phyloP scores from a whole-genome alignment of 495 filamentous ascomycete species.

The Talaromyces nanjingensis region DNA sequence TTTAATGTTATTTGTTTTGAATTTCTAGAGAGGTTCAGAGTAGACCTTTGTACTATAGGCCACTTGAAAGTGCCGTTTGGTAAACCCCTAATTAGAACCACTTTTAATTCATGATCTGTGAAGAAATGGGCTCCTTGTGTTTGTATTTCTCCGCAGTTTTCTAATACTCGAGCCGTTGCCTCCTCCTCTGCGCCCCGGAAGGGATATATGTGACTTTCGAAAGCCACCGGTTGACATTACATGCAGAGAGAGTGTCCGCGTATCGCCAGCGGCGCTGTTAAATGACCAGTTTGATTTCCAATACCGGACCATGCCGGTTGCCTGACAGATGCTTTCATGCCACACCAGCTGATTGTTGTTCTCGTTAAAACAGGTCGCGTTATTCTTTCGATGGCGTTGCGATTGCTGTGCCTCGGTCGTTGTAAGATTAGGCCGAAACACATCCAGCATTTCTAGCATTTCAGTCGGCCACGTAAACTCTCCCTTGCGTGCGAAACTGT shows the following conservation, averaged over 20 bases:
- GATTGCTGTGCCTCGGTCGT: conserved; percentile 37
- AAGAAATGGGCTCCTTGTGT: too few relatives aligned
- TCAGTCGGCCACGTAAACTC: too few relatives aligned
- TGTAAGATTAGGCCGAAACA: conserved; percentile 41
- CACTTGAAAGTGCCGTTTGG: background rate
- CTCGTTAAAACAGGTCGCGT: conserved; percentile 38
- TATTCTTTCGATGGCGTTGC: conserved; percentile 38
- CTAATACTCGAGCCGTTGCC: background rate
- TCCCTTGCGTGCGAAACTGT: too few relatives aligned
- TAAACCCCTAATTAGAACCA: too few relatives aligned
- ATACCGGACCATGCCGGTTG: conserved; percentile 21
- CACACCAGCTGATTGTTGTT: conserved; percentile 41
- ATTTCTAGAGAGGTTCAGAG: background rate
- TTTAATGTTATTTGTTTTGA: background rate
- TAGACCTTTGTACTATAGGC: background rate
- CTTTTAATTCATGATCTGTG: too few relatives aligned
- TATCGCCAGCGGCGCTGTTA: conserved; percentile 24
- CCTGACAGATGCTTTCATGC: conserved; percentile 25
- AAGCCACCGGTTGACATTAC: conserved; percentile 38
- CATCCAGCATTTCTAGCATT: conserved; percentile 23
- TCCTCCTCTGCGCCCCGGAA: background rate
- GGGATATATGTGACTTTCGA: background rate
- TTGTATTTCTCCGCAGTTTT: too few relatives aligned
- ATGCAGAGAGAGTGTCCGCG: conserved; percentile 36
- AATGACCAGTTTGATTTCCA: conserved; percentile 21